Base-by-base conservation (phyloP, 495 filamentous ascomycete genomes). In the Chaetomium fimeti region DNA sequence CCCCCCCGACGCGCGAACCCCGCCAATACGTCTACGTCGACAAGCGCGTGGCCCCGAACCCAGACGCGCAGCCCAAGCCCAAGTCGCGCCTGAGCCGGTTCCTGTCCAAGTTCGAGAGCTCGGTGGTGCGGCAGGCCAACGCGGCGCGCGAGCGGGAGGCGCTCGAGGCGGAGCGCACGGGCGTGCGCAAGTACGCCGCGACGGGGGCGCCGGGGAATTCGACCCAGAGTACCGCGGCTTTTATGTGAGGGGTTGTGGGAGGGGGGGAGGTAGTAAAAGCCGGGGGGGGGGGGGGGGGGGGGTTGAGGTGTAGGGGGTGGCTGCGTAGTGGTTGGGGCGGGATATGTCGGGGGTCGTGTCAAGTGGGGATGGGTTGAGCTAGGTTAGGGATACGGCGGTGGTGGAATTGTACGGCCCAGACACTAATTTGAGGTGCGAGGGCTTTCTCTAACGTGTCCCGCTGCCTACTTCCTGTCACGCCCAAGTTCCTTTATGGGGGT, bases 191-290 rank as follows among this genome's bases (percentile, higher is more conserved):
- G 12, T 25, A 42, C 25, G 27, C 42, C 5, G 66, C 12, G 3
- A n/a, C 12, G 51, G 51, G 1, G 24, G 25, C 12, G 24, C 51
- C 51, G 27, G 24, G 13, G 27, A 13, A 20, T 7, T 2, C 47
- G 20, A 4, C 3, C 20, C 47, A 49, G 47, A 20, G 16, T 20
- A 22, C 20, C 11, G n/a, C 2, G 47, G 47, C 47, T 13, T 49
- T 49, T 40, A 28, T 51, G 16, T 28, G 42, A 85, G 84, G 32
- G 32, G 32, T 5, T 36, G 32, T 36, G 3, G 32, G 8, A 9
- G 7, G 5, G 7, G 32, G 8, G 1, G 8, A 5, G 32, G 32
- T 6, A n/a, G n/a, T n/a, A n/a, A n/a, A n/a, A n/a, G n/a, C n/a
- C n/a, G n/a, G 32, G 12, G 32, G 32, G 8, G 32, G 32, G 32